Evolutionary conservation across 2,329 filamentous ascomycete genomes (phyloP).

Genomic region (Trichophyton verrucosum): DNA sequence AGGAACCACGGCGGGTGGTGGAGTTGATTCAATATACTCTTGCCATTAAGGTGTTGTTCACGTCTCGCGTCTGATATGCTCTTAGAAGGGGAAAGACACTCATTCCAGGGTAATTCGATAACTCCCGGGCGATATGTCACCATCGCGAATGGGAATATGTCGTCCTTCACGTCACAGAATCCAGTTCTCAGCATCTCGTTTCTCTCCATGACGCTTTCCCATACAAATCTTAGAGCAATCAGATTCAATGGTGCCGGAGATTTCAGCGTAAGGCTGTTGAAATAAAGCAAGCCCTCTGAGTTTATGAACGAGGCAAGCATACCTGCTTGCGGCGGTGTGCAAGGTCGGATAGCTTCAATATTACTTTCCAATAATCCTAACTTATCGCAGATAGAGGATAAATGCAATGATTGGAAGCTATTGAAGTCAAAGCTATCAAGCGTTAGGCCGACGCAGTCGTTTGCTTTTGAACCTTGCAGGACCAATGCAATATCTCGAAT

Average conservation of each 20-base stretch:
- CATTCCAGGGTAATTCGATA: conserved; percentile 30
- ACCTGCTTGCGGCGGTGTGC: conserved; percentile 65
- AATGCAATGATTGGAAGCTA: conserved; percentile 39
- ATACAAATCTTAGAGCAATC: conserved; percentile 43
- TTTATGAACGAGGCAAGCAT: conserved; percentile 65
- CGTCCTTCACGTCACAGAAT: conserved; percentile 52
- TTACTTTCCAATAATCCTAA: conserved; percentile 21
- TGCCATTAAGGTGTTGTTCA: neutral
- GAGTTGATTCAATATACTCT: conserved; percentile 20
- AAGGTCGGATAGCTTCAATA: conserved; percentile 56
- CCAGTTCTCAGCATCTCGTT: conserved; percentile 68
- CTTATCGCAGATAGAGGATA: conserved; percentile 21
- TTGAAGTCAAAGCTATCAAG: conserved; percentile 35
- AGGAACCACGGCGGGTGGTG: conserved; percentile 53
- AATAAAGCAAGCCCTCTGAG: conserved; percentile 56
- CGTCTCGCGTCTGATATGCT: neutral
- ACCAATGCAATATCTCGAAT: conserved; percentile 23
- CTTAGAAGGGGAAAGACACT: neutral
- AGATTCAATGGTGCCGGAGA: conserved; percentile 33
- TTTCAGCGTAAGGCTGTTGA: conserved; percentile 55
- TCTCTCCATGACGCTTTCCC: conserved; percentile 40
- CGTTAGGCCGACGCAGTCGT: conserved; percentile 16
- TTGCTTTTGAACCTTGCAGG: conserved; percentile 28
- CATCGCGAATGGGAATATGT: conserved; percentile 59
- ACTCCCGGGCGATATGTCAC: conserved; percentile 42